These are phyloP conservation scores for Mycena polygramma DNA, from an alignment of 768 basidiomycete genomes.

Conservation along the genomic window DNA sequence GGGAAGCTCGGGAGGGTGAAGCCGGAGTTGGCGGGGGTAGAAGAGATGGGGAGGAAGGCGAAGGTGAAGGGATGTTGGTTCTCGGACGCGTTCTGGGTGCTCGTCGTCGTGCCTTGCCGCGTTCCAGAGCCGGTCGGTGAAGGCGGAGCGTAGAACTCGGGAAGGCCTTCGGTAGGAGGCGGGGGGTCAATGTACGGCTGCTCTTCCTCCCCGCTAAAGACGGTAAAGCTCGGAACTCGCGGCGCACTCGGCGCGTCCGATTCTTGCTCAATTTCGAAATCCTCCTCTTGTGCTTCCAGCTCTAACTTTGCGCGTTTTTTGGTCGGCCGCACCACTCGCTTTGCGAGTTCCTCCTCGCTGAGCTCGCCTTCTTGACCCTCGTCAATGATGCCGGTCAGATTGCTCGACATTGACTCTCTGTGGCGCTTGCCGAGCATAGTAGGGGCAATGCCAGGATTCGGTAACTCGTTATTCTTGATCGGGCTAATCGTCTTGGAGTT, in stretches of 20 bases:
- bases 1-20: conserved; percentile 59
- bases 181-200: conserved; percentile 57
- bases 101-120: conserved; percentile 49
- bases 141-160: conserved; percentile 62
- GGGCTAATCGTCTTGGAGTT: conserved; percentile 27
- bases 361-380: conserved; percentile 54
- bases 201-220: conserved; percentile 62
- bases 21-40: conserved; percentile 63
- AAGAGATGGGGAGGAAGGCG: conserved; percentile 63
- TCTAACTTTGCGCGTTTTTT: conserved; percentile 66
- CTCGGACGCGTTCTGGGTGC: conserved; percentile 64
- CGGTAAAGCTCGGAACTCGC: conserved; percentile 57
- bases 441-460: conserved; percentile 57
- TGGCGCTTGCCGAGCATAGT: conserved; percentile 76
- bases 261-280: conserved; percentile 34
- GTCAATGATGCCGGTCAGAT: conserved; percentile 57
- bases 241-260: conserved; percentile 37
- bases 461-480: conserved; percentile 35
- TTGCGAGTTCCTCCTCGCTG: conserved; percentile 54
- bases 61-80: conserved; percentile 69
- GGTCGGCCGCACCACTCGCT: conserved; percentile 55
- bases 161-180: conserved; percentile 65
- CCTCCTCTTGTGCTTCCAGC: conserved; percentile 35
- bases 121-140: conserved; percentile 54
- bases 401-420: conserved; percentile 64